Evolutionary conservation across 495 filamentous ascomycete species (phyloP).

Genomic region (Penicillium ucsense): DNA sequence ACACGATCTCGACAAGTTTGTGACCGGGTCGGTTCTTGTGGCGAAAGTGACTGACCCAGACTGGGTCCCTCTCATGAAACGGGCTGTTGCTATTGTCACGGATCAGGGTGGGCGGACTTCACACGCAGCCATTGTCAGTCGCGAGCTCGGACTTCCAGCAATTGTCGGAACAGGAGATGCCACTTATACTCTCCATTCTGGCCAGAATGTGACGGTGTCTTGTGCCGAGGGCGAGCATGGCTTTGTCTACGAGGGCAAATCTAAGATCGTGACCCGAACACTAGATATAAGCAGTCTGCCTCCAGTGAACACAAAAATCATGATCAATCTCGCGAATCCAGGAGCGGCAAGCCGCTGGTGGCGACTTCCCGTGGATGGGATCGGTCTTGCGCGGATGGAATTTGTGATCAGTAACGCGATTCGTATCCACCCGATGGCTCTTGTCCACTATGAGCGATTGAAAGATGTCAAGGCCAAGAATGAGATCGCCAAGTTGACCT

Average conservation of each 20-base stretch:
- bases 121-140: slow-evolving; percentile 31
- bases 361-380: slow-evolving; percentile 12
- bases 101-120: slow-evolving; percentile 32
- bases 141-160: slow-evolving; percentile 26
- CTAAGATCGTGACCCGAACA: slow-evolving; percentile 15
- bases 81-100: slow-evolving; percentile 23
- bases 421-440: slow-evolving; percentile 22
- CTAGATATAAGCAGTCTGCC: slow-evolving; percentile 15
- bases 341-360: slow-evolving; percentile 23
- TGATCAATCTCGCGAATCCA: slow-evolving; percentile 24
- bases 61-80: slow-evolving; percentile 32
- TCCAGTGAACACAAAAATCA: slow-evolving; percentile 8
- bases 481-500: slow-evolving; percentile 18
- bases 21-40: slow-evolving; percentile 22
- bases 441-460: slow-evolving; percentile 21
- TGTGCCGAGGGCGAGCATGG: slow-evolving; percentile 27
- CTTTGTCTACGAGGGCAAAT: slow-evolving; percentile 25
- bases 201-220: slow-evolving; percentile 27
- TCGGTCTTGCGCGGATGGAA: slow-evolving; percentile 14
- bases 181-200: slow-evolving; percentile 25
- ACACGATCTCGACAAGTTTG: slow-evolving; percentile 21
- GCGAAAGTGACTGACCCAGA: slow-evolving; percentile 25
- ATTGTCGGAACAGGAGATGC: slow-evolving; percentile 22
- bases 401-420: slow-evolving; percentile 11
- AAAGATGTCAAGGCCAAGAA: slow-evolving; percentile 14